A percentile compares a stretch with the other conserved stretches of the same genome.
Evolutionary conservation across 2,329 filamentous ascomycete genomes (phyloP).

Genomic region (Calonectria pseudoturangicola): DNA sequence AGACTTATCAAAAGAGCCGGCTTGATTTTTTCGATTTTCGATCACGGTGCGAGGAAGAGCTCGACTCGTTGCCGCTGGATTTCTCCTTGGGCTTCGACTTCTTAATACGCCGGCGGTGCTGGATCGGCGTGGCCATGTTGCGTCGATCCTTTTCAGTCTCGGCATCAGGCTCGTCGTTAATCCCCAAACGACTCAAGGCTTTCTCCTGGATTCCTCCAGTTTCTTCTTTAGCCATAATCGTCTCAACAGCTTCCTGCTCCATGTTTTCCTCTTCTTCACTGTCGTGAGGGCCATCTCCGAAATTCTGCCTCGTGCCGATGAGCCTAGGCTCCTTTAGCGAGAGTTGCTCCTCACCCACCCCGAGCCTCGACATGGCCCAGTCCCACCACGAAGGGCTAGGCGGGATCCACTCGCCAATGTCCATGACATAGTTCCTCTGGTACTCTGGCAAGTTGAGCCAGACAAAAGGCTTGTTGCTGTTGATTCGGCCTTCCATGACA

Average conservation of each 20-base stretch:
- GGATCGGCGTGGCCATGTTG: not conserved
- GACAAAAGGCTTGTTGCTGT: slow-evolving; percentile 62
- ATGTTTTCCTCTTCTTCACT: slow-evolving; percentile 11
- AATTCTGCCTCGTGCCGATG: slow-evolving; percentile 48
- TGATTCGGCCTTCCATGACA: slow-evolving; percentile 62
- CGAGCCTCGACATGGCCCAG: slow-evolving; percentile 54
- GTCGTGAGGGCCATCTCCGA: slow-evolving; percentile 1
- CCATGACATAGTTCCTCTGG: slow-evolving; percentile 56
- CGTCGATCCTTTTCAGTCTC: slow-evolving; percentile 8
- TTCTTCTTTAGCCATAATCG: not conserved
- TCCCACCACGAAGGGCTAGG: slow-evolving; percentile 54
- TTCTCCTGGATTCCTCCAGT: not conserved
- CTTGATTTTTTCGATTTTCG: slow-evolving; percentile 17
- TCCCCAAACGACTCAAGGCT: not conserved
- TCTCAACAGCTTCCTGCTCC: not conserved
- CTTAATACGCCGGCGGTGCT: slow-evolving; percentile 3
- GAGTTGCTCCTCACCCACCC: slow-evolving; percentile 51
- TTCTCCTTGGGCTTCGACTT: slow-evolving; percentile 5
- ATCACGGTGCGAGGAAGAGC: not conserved
- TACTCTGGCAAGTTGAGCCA: slow-evolving; percentile 62
- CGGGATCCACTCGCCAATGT: slow-evolving; percentile 59
- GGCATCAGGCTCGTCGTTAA: not conserved
- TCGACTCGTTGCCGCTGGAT: slow-evolving; percentile 11
- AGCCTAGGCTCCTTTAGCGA: slow-evolving; percentile 49
- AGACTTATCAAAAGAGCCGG: not conserved